These are phyloP conservation scores for Serpula lacrymans DNA, from an alignment of 768 basidiomycete species.

Conservation along the genomic window DNA sequence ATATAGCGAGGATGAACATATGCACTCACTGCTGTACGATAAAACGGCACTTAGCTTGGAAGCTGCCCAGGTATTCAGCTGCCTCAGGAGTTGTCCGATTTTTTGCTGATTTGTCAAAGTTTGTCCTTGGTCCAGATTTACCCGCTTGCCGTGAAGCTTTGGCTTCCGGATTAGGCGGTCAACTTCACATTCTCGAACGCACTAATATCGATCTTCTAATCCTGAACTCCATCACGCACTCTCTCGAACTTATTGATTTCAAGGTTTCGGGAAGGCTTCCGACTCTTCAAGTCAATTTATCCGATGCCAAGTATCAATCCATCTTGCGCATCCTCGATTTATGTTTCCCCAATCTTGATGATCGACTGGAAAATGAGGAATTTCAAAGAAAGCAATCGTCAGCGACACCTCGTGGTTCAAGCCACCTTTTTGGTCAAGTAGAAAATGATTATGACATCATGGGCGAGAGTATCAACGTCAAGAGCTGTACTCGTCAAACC, in stretches of 20 bases:
- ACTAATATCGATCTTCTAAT: constrained; percentile 87
- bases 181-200: constrained; percentile 86
- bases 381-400: background rate
- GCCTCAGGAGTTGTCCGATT: background rate
- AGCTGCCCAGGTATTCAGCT: constrained; percentile 76
- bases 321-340: constrained; percentile 92
- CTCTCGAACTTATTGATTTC: constrained; percentile 78
- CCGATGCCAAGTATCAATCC: constrained; percentile 86
- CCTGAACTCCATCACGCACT: constrained; percentile 91
- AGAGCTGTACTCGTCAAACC: background rate
- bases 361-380: constrained; percentile 36
- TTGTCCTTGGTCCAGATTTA: constrained; percentile 83
- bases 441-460: constrained; percentile 51
- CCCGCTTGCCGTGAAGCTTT: constrained; percentile 81
- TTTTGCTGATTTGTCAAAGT: constrained; percentile 43
- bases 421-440: no score
- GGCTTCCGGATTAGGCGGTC: constrained; percentile 47
- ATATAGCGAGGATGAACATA: constrained; percentile 86
- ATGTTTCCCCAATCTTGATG: constrained; percentile 79
- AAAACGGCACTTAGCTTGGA: constrained; percentile 77
- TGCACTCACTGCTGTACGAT: constrained; percentile 96
- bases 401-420: constrained; percentile 11
- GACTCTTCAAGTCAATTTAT: constrained; percentile 83
- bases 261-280: constrained; percentile 90
- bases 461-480: constrained; percentile 12